Evolutionary conservation across 352 stramenopile species (phyloP).

Genomic region (Saprolegnia parasitica): DNA sequence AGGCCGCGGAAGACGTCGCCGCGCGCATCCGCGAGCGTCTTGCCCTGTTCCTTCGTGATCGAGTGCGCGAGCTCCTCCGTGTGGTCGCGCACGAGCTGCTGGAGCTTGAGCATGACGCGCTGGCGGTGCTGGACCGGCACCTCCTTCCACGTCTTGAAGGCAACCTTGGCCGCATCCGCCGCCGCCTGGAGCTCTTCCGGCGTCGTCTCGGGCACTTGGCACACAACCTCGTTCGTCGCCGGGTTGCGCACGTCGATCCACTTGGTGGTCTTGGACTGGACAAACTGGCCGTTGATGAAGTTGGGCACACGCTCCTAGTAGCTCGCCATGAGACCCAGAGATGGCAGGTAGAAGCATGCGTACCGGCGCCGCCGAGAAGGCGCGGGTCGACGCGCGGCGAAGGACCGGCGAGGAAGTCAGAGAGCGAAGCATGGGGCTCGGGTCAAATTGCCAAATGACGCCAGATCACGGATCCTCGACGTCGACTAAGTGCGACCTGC

Average conservation of each 20-base stretch:
- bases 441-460: slow-evolving; percentile 21
- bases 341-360: background rate
- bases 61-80: slow-evolving; percentile 92
- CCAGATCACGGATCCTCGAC: background rate
- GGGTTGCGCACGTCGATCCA: slow-evolving; percentile 92
- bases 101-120: slow-evolving; percentile 95
- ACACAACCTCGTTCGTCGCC: slow-evolving; percentile 87
- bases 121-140: slow-evolving; percentile 92
- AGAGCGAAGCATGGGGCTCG: slow-evolving; percentile 22
- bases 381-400: slow-evolving; percentile 14
- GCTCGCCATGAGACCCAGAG: background rate
- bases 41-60: slow-evolving; percentile 93
- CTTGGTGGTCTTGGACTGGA: slow-evolving; percentile 86
- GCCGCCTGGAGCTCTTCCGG: slow-evolving; percentile 84
- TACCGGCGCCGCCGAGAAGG: slow-evolving; percentile 15
- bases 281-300: slow-evolving; percentile 92
- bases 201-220: slow-evolving; percentile 81
- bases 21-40: slow-evolving; percentile 91
- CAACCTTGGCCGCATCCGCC: slow-evolving; percentile 61
- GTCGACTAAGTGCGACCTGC: background rate
- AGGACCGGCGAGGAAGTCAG: slow-evolving; percentile 3
- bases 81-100: slow-evolving; percentile 92
- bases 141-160: slow-evolving; percentile 91
- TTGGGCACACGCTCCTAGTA: slow-evolving; percentile 70
- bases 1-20: slow-evolving; percentile 97